These are phyloP conservation scores for Chloroidium sp. DNA, from an alignment of 163 green algal genomes.

Conservation along the genomic window DNA sequence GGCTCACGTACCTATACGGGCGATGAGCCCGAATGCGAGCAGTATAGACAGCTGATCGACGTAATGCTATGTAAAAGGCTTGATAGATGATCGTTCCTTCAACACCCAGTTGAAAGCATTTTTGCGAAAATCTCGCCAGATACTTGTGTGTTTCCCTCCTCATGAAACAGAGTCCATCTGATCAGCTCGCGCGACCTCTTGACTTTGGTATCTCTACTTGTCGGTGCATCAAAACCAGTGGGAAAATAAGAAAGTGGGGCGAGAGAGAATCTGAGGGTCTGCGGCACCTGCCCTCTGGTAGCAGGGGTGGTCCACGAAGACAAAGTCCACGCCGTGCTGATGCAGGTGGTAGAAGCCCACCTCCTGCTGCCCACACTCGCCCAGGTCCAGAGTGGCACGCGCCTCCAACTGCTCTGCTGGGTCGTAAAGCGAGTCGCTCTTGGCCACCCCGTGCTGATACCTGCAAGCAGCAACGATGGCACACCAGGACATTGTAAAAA, in stretches of 20 bases:
- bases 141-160: too few relatives aligned
- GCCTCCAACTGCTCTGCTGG: slow-evolving; percentile 15
- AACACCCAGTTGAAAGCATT: too few relatives aligned
- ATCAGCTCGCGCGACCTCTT: too few relatives aligned
- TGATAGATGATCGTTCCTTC: too few relatives aligned
- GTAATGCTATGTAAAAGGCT: too few relatives aligned
- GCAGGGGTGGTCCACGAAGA: slow-evolving; percentile 71
- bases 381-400: slow-evolving; percentile 7
- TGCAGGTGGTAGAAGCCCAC: slow-evolving; percentile 38
- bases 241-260: neutral
- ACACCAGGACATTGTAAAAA: too few relatives aligned
- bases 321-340: slow-evolving; percentile 53
- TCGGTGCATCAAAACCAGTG: neutral
- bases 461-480: slow-evolving; percentile 6
- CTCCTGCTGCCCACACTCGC: slow-evolving; percentile 7
- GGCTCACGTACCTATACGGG: too few relatives aligned
- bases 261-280: too few relatives aligned
- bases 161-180: too few relatives aligned
- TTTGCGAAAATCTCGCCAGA: too few relatives aligned
- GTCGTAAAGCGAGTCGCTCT: slow-evolving; percentile 29
- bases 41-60: too few relatives aligned
- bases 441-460: slow-evolving; percentile 17
- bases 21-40: neutral
- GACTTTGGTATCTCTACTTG: neutral
- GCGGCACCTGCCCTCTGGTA: slow-evolving; percentile 48